These are phyloP conservation scores for Bipolaris oryzae DNA, from an alignment of 2,329 filamentous ascomycete genomes.

Conservation along the genomic window DNA sequence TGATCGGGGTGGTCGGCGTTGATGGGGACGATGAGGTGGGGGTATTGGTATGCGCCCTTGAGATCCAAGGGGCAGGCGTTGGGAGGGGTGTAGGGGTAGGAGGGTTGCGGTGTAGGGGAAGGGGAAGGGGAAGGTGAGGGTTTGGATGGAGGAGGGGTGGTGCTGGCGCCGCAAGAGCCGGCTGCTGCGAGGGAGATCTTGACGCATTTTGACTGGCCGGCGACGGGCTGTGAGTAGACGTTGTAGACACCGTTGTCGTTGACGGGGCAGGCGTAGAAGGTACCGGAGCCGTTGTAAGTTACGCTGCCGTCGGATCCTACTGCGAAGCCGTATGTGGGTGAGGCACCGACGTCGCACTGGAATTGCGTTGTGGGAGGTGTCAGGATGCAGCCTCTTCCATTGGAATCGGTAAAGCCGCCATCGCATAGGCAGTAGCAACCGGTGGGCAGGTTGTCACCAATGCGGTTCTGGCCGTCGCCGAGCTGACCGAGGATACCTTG, in stretches of 20 bases:
- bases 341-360: constrained; percentile 64
- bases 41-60: constrained; percentile 26
- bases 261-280: constrained; percentile 67
- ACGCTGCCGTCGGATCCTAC: constrained; percentile 61
- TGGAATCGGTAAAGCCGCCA: constrained; percentile 58
- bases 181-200: constrained; percentile 52
- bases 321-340: constrained; percentile 59
- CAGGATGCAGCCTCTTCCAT: constrained; percentile 66
- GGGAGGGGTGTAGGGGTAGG: background rate
- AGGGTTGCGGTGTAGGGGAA: background rate
- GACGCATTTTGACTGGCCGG: constrained; percentile 56
- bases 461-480: constrained; percentile 65
- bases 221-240: constrained; percentile 56
- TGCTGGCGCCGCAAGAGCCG: constrained; percentile 28
- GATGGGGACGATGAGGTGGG: constrained; percentile 66
- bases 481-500: constrained; percentile 65
- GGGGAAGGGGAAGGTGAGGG: background rate
- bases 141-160: background rate
- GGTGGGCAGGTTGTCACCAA: constrained; percentile 57
- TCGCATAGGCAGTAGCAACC: constrained; percentile 62
- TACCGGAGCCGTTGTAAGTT: constrained; percentile 57
- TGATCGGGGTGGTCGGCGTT: constrained; percentile 60
- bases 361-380: constrained; percentile 65
- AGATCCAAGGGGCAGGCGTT: constrained; percentile 29
- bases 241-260: constrained; percentile 62